Base-by-base conservation (phyloP, 2,329 filamentous ascomycete genomes). In the Talaromyces marneffei region DNA sequence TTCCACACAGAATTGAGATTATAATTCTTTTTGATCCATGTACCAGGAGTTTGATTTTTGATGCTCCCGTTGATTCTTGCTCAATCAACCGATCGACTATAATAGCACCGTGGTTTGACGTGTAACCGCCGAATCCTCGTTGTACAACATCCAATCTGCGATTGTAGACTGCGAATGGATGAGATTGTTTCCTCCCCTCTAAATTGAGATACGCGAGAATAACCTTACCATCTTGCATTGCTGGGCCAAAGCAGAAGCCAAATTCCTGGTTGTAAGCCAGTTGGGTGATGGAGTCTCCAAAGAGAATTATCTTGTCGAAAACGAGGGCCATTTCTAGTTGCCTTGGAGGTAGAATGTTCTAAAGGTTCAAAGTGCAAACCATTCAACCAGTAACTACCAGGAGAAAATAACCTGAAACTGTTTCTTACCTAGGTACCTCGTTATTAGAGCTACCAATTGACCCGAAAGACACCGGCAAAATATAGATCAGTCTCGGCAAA, bases 201-300 rank as follows among this genome's bases (percentile, higher is more conserved):
- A 7, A 40, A n/a, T 7, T 14, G 35, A 18, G 35, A 6, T 23
- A 42, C 4, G 40, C 40, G 8, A 2, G 4, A 14, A n/a, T n/a
- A 39, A 18, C n/a, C 27, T 58, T 50, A 58, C 56, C 42, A 58
- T 58, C 23, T 58, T 58, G 56, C 56, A 58, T 50, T 29, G 56
- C 56, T 6, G 56, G 2, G 4, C 56, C 56, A 29, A 50, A 58
- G 20, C 29, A 50, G n/a, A 58, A 58, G 18, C 56, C 56, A 16
- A 35, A 27, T 50, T 48, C 31, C n/a, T 50, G 56, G 29, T 37
- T 35, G 31, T 58, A 50, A 3, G 56, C 56, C 14, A 58, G 56
- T 18, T 58, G 42, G 2, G 56, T 58, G 31, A 58, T 58, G 20
- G 56, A 58, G 16, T 58, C 56, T 4, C 56, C 56, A 5, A 58